Base-by-base conservation (phyloP, 495 filamentous ascomycete species). In the Aspergillus affinis region DNA sequence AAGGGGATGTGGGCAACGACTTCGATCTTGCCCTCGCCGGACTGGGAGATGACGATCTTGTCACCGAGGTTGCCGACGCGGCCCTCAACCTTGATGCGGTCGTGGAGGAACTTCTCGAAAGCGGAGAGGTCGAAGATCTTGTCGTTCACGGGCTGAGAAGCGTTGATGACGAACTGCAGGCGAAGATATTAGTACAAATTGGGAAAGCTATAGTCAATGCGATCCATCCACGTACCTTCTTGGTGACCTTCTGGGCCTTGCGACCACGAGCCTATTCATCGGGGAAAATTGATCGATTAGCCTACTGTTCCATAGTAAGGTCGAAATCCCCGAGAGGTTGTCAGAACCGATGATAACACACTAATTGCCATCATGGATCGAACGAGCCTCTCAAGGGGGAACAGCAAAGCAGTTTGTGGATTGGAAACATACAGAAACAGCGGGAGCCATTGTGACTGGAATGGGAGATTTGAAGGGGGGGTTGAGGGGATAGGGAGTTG, bases 81-180 rank as follows among this genome's bases (percentile, higher is more conserved):
- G 84, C 92, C 92, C 58, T 97, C 95, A 71, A 98, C 91, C 89
- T 98, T 98, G 88, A 98, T 96, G 81, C 90, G 91, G 82, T 98
- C 95, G 83, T 97, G 93, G 55, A 98, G 89, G 89, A 98, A 84
- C 87, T 98, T 98, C 85, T 97, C 92, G 82, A 98, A 98, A 69
- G 93, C 93, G 65, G 89, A 86, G 76, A 96, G 87, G 76, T 98
- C 93, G 90, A 98, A 98, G 85, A 98, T 98, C 88, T 98, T 98
- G 87, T 98, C 95, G 81, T 85, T 88, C 61, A 91, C 92, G 69
- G 94, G 95, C 79, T 97, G 94, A 63, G 89, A 91, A 73, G 93
- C 93, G 81, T 98, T 96, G 90, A 98, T 98, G 82, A 93, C 86
- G 88, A 90, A 98, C 94, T 97, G 60, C 57, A 57, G 20, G 62